Evolutionary conservation across 192 early-diverging fungal genomes (phyloP).

Genomic region (Mortierella hygrophila): DNA sequence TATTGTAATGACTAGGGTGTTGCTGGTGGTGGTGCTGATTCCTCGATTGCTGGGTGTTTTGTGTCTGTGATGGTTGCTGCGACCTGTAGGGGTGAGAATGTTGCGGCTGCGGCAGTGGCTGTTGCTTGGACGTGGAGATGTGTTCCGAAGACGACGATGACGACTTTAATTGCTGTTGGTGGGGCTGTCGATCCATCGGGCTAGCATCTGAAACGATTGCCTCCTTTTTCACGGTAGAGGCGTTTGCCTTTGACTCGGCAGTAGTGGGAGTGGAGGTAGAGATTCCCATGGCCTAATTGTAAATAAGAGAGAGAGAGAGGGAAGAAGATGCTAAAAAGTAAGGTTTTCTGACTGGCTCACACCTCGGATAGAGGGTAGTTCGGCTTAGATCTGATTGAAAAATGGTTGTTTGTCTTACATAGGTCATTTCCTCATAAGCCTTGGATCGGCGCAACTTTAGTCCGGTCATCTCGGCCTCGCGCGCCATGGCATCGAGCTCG

Average conservation of each 20-base stretch:
- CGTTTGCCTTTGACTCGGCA: background rate
- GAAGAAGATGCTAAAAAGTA: background rate
- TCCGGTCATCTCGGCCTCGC: slow-evolving; percentile 56
- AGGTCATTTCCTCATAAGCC: slow-evolving; percentile 45
- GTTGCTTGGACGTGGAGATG: background rate
- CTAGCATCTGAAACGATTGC: background rate
- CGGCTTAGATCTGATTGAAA: background rate
- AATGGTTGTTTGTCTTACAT: slow-evolving; percentile 12
- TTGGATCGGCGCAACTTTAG: slow-evolving; percentile 52
- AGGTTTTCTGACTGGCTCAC: background rate
- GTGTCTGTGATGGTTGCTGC: background rate
- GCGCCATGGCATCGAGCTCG: slow-evolving; percentile 57
- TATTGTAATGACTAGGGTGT: background rate
- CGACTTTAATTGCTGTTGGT: background rate
- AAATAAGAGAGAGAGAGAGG: background rate
- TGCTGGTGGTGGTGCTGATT: background rate
- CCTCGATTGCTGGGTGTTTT: background rate
- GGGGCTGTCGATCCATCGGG: background rate
- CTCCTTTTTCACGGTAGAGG: background rate
- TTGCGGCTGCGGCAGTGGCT: slow-evolving; percentile 9
- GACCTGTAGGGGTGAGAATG: background rate
- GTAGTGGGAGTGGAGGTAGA: background rate
- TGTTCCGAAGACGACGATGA: background rate
- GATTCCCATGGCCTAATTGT: slow-evolving; percentile 14
- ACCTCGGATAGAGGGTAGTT: background rate